Evolutionary conservation across 1,284 basidiomycete species (phyloP), one percentile per base, ranked within the genome.

Genomic region (Phellinidium pouzarii): DNA sequence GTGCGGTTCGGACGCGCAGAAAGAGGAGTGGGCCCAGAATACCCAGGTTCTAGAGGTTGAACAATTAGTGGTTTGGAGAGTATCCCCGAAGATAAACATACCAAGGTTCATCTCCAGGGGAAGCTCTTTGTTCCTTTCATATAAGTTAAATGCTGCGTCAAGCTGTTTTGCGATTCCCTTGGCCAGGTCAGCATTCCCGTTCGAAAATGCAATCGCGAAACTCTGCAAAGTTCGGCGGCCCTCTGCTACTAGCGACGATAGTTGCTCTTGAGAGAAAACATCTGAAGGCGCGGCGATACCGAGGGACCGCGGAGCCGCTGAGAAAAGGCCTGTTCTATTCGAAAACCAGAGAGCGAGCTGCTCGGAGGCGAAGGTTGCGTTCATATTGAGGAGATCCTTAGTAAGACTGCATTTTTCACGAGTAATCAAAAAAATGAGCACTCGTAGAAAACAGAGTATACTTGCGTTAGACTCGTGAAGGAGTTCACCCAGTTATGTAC

Each of bases 11-110:
- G 57, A 3, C 57, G 44, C 22, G 11, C 22, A 8, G 41, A 23
- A n/a, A 53, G 40, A 14, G 57, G 50, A 4, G 57, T 58, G 3
- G 57, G 54, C 1, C 56, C 53, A 4, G 57, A 58, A 37, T 58
- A 58, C 1, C 57, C 57, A 4, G 57, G 57, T 44, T 58, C 57
- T 41, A 9, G 12, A 34, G 3, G 19, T 40, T 40, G 2, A 40
- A 17, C n/a, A 11, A n/a, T 8, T 17, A 1, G 19, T 40, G 20
- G 34, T 4, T 4, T 17, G 31, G 19, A n/a, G 11, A 2, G 27
- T 19, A 45, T 14, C 23, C 4, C 27, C 27, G 9, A 14, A 2
- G 25, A 26, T 25, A 31, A 36, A 25, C 47, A 29, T 36, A 57
- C 55, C 52, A 9, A 55, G 36, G 44, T 55, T 58, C 40, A 58